These are phyloP conservation scores for Thraustochytrium striatum DNA, from an alignment of 352 stramenopile genomes.

Conservation along the genomic window DNA sequence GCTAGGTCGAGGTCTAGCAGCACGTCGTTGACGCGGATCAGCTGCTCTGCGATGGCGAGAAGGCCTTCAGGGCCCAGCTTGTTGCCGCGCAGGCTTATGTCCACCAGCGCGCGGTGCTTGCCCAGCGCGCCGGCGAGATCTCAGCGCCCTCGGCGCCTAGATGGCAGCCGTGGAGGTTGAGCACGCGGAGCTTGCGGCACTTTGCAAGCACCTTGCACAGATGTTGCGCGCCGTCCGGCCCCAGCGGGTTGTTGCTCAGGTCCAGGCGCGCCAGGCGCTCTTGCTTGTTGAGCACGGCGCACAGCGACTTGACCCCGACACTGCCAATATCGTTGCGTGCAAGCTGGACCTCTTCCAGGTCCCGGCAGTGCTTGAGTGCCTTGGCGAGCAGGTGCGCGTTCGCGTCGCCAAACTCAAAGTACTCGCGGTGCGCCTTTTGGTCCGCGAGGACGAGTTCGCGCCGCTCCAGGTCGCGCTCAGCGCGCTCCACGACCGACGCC, in stretches of 20 bases:
- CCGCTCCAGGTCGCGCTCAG: constrained; percentile 36
- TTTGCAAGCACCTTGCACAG: constrained; percentile 4
- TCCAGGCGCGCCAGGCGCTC: not conserved
- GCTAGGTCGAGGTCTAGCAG: constrained; percentile 14
- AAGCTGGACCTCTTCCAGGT: not conserved
- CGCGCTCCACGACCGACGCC: not conserved
- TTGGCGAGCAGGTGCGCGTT: constrained; percentile 27
- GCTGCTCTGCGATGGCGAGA: not conserved
- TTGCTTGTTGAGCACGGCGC: not conserved
- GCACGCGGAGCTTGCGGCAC: not conserved
- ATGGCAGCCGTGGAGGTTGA: constrained; percentile 22
- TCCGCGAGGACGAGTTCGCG: constrained; percentile 13
- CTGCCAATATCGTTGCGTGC: constrained; percentile 10
- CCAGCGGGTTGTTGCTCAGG: constrained; percentile 19
- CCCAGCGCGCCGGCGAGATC: not conserved
- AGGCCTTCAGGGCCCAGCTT: constrained; percentile 6
- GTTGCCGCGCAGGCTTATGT: constrained; percentile 6
- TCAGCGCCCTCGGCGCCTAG: not conserved
- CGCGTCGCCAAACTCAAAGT: constrained; percentile 29
- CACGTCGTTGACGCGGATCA: constrained; percentile 7
- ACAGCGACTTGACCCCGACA: constrained; percentile 32
- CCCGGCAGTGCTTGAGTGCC: constrained; percentile 25
- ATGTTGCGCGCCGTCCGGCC: not conserved
- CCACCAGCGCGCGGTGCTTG: not conserved
- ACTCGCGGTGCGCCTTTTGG: not conserved